Conservation (phyloP, 2,329 filamentous ascomycete species). For the Pochonia chlamydosporia region DNA sequence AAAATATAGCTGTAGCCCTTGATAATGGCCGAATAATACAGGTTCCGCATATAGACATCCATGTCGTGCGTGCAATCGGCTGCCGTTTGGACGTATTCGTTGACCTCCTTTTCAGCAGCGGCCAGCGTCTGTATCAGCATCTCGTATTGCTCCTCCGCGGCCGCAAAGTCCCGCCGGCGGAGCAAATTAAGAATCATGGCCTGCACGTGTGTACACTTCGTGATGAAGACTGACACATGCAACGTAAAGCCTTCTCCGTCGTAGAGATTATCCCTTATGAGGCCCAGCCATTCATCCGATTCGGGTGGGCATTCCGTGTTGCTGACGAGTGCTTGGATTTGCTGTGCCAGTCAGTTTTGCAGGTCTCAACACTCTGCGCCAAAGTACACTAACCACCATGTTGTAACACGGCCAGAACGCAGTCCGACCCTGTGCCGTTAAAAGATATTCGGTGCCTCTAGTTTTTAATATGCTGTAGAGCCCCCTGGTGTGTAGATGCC, state of each 20-base stretch:
- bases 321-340: conserved; percentile 29
- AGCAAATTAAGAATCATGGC: conserved; percentile 21
- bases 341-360: conserved; percentile 17
- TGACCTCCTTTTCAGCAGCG: conserved; percentile 18
- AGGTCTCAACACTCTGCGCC: too few species aligned
- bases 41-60: conserved; percentile 26
- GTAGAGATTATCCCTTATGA: conserved; percentile 19
- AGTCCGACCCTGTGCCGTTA: conserved; percentile 17
- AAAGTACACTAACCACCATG: conserved; percentile 27
- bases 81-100: conserved; percentile 11
- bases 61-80: conserved; percentile 8
- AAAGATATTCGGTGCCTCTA: conserved; percentile 22
- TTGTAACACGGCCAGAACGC: conserved; percentile 34
- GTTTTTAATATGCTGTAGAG: conserved; percentile 30
- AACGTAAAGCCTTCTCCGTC: conserved; percentile 22
- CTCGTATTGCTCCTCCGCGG: conserved; percentile 21
- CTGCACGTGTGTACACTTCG: conserved; percentile 21
- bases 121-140: conserved; percentile 18
- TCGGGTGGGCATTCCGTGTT: conserved; percentile 29
- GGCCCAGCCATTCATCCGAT: conserved; percentile 27
- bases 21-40: conserved; percentile 26
- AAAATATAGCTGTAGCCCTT: conserved; percentile 29
- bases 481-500: conserved; percentile 31
- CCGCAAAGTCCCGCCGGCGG: conserved; percentile 18
- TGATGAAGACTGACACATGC: conserved; percentile 21